Evolutionary conservation across 352 stramenopile species (phyloP), one percentile per base, ranked within the genome.

Genomic region (Phytophthora tentaculata): DNA sequence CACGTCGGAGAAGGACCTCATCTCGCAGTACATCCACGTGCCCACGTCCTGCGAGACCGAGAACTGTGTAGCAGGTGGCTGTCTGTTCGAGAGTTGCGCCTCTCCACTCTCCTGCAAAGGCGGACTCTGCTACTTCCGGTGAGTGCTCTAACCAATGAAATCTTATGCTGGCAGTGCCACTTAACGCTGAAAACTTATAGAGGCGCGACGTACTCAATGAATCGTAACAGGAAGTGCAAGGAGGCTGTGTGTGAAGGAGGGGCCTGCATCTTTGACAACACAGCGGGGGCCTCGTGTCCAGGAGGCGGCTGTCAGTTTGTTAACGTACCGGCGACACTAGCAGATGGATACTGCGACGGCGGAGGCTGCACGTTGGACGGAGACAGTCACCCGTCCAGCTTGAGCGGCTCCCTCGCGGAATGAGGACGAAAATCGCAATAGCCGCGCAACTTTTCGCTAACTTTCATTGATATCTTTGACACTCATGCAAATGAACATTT

Each of bases 121-220:
- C 5, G 82, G 82, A 16, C 71, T 86, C 49, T 90, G 82, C 64
- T 78, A 81, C 51, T 90, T 88, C 64, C 67, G 69, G 77, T 90
- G 59, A n/a, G 74, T 69, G 16, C 22, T 39, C 13, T 39, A 28
- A 1, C 24, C n/a, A n/a, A n/a, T 19, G 1, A 43, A 16, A n/a
- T n/a, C 23, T 20, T 10, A 6, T n/a, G 9, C 45, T 44, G 22
- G 37, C 28, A 24, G 6, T 23, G 23, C 24, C 23, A 47, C n/a
- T 50, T 67, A 41, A 67, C 49, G 16, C 41, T 57, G 12, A 26
- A 66, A 72, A 57, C 49, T 69, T 45, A 69, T 52, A 79, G 67
- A 19, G 67, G 67, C 26, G 56, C 74, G 59, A 80, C 71, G 29
- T 79, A 73, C 47, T 78, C 67, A 22, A 23, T 74, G 35, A 58